phyloP scores from a whole-genome alignment of 2,329 filamentous ascomycete species.

The Penicillium sp. region DNA sequence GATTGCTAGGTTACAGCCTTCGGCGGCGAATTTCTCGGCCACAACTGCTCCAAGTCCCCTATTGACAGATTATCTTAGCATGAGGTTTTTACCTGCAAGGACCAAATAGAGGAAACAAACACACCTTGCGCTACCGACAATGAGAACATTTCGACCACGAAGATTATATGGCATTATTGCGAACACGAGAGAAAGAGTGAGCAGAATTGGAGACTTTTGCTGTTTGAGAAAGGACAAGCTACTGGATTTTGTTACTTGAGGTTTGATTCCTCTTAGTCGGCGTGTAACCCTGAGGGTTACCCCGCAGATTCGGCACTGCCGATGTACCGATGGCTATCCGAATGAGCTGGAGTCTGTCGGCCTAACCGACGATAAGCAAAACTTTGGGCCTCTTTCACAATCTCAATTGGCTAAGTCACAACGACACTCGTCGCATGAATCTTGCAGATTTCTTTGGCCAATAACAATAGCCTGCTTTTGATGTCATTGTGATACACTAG shows the following conservation, averaged over 20 bases:
- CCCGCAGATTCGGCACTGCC: slow-evolving; percentile 1
- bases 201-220: neutral
- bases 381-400: no score
- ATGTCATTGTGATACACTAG: no score
- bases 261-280: neutral
- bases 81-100: neutral
- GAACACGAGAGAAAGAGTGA: neutral
- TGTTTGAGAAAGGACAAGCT: neutral
- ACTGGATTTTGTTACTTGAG: neutral
- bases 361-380: neutral
- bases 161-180: slow-evolving; percentile 9
- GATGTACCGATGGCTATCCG: neutral
- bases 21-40: slow-evolving; percentile 10
- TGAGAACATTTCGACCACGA: slow-evolving; percentile 8
- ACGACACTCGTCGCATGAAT: no score
- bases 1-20: slow-evolving; percentile 9
- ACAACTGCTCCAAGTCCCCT: slow-evolving; percentile 8
- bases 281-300: neutral
- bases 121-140: slow-evolving; percentile 10
- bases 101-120: neutral
- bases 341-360: neutral
- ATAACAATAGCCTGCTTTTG: no score
- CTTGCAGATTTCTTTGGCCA: no score
- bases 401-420: no score
- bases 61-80: neutral